phyloP scores from a whole-genome alignment of 169 alveolate genomes.

The Perkinsus marinus region DNA sequence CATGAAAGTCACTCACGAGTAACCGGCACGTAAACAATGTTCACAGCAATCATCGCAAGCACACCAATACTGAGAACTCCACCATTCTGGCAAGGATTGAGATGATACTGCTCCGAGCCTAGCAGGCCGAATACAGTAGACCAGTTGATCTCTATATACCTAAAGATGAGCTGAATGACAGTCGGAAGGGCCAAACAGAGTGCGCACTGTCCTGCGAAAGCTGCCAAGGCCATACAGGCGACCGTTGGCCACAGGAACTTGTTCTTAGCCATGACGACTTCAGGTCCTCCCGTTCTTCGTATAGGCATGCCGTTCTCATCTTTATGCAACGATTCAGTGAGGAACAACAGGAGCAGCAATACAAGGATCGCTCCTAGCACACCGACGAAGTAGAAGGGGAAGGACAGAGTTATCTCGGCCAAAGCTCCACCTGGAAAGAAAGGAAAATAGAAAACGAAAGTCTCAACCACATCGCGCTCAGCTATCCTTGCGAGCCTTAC shows the following conservation, averaged over 20 bases:
- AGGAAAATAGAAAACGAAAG: too few species aligned
- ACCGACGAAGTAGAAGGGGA: not conserved
- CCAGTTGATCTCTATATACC: not conserved
- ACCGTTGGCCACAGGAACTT: not conserved
- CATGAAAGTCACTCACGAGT: not conserved
- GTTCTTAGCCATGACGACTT: not conserved
- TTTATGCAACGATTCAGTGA: not conserved
- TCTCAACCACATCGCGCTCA: too few species aligned
- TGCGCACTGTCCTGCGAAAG: not conserved
- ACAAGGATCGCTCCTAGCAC: not conserved
- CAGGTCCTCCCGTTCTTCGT: not conserved
- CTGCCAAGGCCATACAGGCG: not conserved
- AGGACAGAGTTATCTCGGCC: not conserved
- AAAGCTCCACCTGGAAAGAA: not conserved
- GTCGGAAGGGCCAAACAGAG: not conserved
- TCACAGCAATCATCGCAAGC: not conserved
- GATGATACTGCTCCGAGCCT: not conserved
- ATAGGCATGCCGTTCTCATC: not conserved
- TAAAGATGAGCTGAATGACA: not conserved
- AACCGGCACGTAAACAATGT: not conserved
- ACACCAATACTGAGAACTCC: not conserved
- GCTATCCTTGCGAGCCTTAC: not conserved
- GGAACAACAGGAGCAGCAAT: not conserved
- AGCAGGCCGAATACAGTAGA: not conserved
- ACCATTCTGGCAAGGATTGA: not conserved